Evolutionary conservation across 352 stramenopile genomes (phyloP).

Genomic region (Globisporangium alternatum): DNA sequence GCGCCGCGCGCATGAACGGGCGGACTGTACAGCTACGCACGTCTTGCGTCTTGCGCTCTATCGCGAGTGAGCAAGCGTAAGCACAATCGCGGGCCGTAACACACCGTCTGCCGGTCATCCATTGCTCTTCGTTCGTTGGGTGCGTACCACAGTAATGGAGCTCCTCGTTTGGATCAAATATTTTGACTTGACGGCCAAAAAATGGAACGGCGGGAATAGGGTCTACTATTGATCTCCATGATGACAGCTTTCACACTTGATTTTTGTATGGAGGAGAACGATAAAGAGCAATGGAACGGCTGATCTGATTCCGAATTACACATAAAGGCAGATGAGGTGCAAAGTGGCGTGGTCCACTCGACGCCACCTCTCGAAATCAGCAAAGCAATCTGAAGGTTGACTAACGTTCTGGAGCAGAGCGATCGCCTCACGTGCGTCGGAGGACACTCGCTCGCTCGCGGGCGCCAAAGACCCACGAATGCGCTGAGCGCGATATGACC

Average conservation of each 20-base stretch:
- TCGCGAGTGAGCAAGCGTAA: background rate
- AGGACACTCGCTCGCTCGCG: too few species aligned
- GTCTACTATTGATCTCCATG: background rate
- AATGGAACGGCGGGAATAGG: background rate
- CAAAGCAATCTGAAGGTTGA: too few species aligned
- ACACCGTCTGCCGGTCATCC: background rate
- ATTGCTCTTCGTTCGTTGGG: background rate
- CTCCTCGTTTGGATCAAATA: background rate
- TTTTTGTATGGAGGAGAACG: background rate
- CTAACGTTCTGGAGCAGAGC: too few species aligned
- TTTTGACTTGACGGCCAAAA: background rate
- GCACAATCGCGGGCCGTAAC: background rate
- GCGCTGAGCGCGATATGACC: too few species aligned
- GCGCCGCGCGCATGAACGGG: slow-evolving; percentile 4
- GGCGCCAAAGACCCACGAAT: too few species aligned
- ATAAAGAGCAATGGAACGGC: background rate
- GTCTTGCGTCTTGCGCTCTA: background rate
- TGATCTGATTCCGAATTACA: background rate
- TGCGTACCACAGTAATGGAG: background rate
- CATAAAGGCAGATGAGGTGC: background rate
- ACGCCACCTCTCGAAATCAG: background rate
- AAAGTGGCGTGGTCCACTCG: background rate
- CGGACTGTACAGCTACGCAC: background rate
- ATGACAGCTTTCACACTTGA: background rate
- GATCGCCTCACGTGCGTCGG: too few species aligned